These are phyloP conservation scores for Sclerotinia trifoliorum DNA, from an alignment of 2,329 filamentous ascomycete species.

Conservation along the genomic window DNA sequence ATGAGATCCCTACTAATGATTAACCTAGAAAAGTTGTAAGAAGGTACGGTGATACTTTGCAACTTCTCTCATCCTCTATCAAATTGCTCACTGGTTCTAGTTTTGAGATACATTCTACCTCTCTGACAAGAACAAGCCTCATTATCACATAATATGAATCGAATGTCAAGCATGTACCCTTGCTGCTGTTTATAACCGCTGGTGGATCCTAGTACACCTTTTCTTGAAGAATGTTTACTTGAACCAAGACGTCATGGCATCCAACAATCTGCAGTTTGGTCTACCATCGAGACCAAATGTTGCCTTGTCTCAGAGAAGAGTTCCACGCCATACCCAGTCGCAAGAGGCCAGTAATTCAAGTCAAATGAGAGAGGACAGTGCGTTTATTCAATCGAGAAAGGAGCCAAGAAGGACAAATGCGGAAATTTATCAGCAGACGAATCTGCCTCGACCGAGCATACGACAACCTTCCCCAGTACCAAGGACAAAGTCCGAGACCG, in stretches of 20 bases:
- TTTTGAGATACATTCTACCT: neutral
- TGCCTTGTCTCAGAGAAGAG: slow-evolving; percentile 38
- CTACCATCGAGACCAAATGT: slow-evolving; percentile 45
- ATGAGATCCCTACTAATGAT: slow-evolving; percentile 8
- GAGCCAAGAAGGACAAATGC: slow-evolving; percentile 27
- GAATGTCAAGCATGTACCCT: slow-evolving; percentile 31
- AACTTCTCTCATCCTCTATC: neutral
- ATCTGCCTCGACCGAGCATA: slow-evolving; percentile 31
- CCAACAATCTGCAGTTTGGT: slow-evolving; percentile 44
- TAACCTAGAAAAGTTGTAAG: neutral
- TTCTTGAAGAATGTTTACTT: slow-evolving; percentile 29
- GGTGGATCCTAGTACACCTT: slow-evolving; percentile 24
- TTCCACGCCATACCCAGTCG: slow-evolving; percentile 32
- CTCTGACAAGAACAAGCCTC: neutral
- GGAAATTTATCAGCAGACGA: slow-evolving; percentile 27
- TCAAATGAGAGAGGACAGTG: slow-evolving; percentile 46
- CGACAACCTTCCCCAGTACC: slow-evolving; percentile 29
- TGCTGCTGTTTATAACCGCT: slow-evolving; percentile 31
- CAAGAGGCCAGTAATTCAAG: slow-evolving; percentile 26
- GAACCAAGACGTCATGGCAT: slow-evolving; percentile 45
- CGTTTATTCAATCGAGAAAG: slow-evolving; percentile 38
- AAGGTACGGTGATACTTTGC: slow-evolving; percentile 1
- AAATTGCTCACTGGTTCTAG: slow-evolving; percentile 4
- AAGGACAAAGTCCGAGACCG: slow-evolving; percentile 28
- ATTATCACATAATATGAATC: slow-evolving; percentile 20